Evolutionary conservation across 805 yeast species (phyloP), one percentile per base, ranked within the genome.

Genomic region (Saccharomycopsis sp.): DNA sequence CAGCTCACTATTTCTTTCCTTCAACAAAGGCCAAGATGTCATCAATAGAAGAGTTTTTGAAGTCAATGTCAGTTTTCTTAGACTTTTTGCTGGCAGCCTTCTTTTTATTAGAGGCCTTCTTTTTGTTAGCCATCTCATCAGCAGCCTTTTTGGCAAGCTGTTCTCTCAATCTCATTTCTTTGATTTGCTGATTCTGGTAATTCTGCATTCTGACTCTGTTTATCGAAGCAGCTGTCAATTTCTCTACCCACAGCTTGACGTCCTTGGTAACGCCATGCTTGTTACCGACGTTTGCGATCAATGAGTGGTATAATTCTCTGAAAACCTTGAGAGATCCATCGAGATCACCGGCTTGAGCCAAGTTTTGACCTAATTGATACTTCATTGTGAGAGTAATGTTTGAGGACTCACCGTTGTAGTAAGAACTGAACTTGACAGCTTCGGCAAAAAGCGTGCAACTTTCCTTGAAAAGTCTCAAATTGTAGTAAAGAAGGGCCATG

Each of bases 251-350:
- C 59, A 77, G 80, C 62, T 79, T 77, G 49, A 88, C 80, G 67
- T 90, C 93, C 61, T 77, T 79, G 23, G 97, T 83, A 58, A 81
- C 75, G 42, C 73, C 74, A 68, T 89, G 87, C 55, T 84, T 85
- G 23, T 83, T 79, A 29, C 97, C 97, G 44, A 85, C 75, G 41
- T 78, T 74, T 49, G 71, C 71, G 58, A 75, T 76, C 74, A 87
- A 87, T 19, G 81, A 75, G 8, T 73, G 77, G 62, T 79, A 78
- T 8, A 97, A 83, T 50, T 72, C 74, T 19, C 78, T 73, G 65
- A 85, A 81, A 58, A 78, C 77, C 17, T 77, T 81, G 56, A 80
- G 71, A 0, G 96, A 85, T 23, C 75, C 80, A 55, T 77, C 75
- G 65, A 78, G 78, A 59, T 84, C 83, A 52, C 78, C 77, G 29